phyloP scores from a whole-genome alignment of 345 rosid species.

The Raphanus raphanistrum region DNA sequence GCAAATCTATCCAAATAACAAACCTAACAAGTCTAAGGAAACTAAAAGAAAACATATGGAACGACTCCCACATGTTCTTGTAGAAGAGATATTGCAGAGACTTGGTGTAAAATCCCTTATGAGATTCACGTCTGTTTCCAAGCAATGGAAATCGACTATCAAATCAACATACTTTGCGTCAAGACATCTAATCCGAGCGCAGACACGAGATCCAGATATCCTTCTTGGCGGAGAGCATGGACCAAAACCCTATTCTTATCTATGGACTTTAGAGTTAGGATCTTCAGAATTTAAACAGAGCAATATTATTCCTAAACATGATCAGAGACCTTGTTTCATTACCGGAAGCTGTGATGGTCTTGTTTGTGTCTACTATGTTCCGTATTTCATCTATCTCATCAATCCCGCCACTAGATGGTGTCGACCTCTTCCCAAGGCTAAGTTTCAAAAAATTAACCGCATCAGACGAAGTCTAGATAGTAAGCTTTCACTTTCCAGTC shows the following conservation, averaged over 20 bases:
- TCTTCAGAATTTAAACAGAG: no score
- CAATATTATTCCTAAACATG: no score
- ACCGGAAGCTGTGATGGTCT: no score
- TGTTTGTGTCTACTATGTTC: no score
- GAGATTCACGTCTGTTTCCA: not conserved
- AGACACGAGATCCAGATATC: not conserved
- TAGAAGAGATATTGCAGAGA: not conserved
- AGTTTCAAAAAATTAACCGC: no score
- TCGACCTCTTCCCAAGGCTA: no score
- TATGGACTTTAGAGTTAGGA: not conserved
- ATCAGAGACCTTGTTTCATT: no score
- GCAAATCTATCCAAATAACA: no score
- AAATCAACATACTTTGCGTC: not conserved
- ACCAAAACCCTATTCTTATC: not conserved
- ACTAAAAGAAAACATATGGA: not conserved
- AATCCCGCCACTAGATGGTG: no score
- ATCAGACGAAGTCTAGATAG: not conserved
- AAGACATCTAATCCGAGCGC: not conserved
- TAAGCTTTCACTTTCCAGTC: not conserved
- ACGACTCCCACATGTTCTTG: not conserved
- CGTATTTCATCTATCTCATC: no score
- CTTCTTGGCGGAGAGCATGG: not conserved
- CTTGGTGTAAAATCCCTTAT: not conserved
- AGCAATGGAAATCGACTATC: not conserved
- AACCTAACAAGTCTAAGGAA: no score